Evolutionary conservation across 139 green algal species (phyloP), one percentile per base, ranked within the genome.

Genomic region (Volvox africanus): DNA sequence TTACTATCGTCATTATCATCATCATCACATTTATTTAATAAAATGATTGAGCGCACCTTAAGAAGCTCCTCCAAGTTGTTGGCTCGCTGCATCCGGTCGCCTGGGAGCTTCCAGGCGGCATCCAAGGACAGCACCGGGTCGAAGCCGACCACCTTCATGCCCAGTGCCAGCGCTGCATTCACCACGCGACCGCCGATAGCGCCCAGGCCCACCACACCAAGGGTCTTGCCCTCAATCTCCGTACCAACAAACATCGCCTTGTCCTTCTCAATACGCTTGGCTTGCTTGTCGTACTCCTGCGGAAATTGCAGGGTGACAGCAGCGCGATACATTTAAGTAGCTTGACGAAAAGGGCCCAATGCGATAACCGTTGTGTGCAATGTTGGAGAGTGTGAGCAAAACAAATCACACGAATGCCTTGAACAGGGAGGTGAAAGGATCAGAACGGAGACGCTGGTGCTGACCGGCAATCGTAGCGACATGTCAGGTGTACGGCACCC

Each of bases 51-150:
- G 2, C 89, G 0, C 55, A 93, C 79, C 69, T 86, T 88, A 61
- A 94, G 92, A 61, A 96, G 91, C 12, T 94, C 92, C 28, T 96
- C 89, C 37, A 96, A 89, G 65, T 80, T 91, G 76, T 87, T 88
- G 28, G 88, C 92, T 24, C 91, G 87, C 62, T 32, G 65, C 94
- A 96, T 96, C 79, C 92, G 91, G 92, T 96, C 94, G 18, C 94
- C 94, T 2, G 94, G 94, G 73, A 96, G 91, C 86, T 90, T 92
- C 82, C 90, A 93, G n/a, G 94, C 94, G 19, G 94, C 92, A 21
- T 96, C 94, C 69, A 96, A 61, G 0, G 92, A 95, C 83, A 96
- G 89, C 82, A 96, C 94, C 19, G 94, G 94, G 92, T 96, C 94
- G 69, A 92, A 96, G 61, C 94, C 94, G 0, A 96, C 80, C 33